phyloP scores from a whole-genome alignment of 331 rosid genomes.

The Quercus tomentella region DNA sequence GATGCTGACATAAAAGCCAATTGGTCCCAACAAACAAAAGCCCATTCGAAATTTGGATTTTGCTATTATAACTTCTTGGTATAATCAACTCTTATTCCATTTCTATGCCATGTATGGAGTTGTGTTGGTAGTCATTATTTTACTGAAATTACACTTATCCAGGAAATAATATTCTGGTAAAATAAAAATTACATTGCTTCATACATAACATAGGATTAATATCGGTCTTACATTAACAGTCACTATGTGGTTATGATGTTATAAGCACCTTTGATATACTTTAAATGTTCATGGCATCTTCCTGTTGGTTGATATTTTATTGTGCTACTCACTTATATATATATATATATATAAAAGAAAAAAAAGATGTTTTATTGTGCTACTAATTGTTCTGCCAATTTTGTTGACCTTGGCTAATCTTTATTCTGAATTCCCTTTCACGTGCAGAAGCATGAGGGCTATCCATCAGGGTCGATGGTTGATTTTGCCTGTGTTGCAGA shows the following conservation, averaged over 20 bases:
- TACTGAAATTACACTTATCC: too few species aligned
- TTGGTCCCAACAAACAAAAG: too few species aligned
- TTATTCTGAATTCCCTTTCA: constrained; percentile 6
- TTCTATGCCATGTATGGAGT: too few species aligned
- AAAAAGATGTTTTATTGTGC: neutral
- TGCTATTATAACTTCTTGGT: too few species aligned
- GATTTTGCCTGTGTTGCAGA: constrained; percentile 84
- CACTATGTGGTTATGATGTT: neutral
- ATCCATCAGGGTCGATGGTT: constrained; percentile 91
- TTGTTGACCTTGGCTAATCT: constrained; percentile 2
- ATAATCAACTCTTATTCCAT: too few species aligned
- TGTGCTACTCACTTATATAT: neutral
- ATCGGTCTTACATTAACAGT: neutral
- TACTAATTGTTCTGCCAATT: constrained; percentile 6
- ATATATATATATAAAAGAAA: too few species aligned
- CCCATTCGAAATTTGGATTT: too few species aligned
- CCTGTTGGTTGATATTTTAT: constrained; percentile 5
- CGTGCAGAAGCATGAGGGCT: constrained; percentile 66
- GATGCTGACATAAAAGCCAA: too few species aligned
- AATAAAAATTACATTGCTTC: too few species aligned
- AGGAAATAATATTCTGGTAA: too few species aligned
- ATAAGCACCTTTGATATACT: neutral
- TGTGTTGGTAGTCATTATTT: too few species aligned
- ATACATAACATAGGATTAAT: neutral
- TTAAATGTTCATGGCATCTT: neutral